Evolutionary conservation across 495 filamentous ascomycete genomes (phyloP).

Genomic region (Hypoxylon fragiforme): DNA sequence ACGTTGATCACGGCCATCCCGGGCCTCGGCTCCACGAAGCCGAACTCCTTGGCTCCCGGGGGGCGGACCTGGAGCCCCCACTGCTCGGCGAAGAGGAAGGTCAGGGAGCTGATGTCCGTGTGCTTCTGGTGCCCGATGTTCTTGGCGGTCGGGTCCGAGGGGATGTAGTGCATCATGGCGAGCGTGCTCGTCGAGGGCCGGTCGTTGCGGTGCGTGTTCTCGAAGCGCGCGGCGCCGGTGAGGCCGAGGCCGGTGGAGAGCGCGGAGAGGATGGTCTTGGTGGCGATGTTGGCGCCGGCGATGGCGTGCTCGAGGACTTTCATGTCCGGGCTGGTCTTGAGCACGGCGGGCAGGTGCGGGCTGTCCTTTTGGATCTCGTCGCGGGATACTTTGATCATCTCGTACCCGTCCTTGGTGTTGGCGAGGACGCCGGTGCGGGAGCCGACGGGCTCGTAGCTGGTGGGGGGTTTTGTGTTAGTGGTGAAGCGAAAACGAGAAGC

Average conservation of each 20-base stretch:
- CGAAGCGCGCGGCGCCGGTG: conserved; percentile 48
- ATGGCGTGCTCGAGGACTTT: conserved; percentile 50
- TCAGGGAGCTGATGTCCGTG: conserved; percentile 62
- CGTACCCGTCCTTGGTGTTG: conserved; percentile 56
- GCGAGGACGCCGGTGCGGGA: conserved; percentile 52
- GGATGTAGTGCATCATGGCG: conserved; percentile 54
- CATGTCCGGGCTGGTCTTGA: conserved; percentile 55
- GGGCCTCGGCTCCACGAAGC: conserved; percentile 53
- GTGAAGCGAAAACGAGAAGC: neutral
- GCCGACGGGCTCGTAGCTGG: conserved; percentile 56
- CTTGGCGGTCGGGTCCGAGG: conserved; percentile 44
- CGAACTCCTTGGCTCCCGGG: conserved; percentile 52
- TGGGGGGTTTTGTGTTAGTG: conserved; percentile 4
- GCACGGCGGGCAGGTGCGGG: conserved; percentile 46
- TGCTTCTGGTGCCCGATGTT: conserved; percentile 59
- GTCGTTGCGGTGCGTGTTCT: conserved; percentile 57
- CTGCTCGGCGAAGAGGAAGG: conserved; percentile 59
- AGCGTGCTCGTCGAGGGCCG: conserved; percentile 51
- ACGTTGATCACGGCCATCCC: conserved; percentile 60
- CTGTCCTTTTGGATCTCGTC: conserved; percentile 53
- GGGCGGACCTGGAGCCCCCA: conserved; percentile 61
- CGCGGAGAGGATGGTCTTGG: conserved; percentile 54
- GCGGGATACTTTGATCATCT: conserved; percentile 56
- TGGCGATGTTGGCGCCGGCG: conserved; percentile 53
- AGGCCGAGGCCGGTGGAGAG: conserved; percentile 53